Percentiles rank a stretch among this genome's conserved stretches.
phyloP scores from a whole-genome alignment of 2,329 filamentous ascomycete genomes.

The Stromatinia cepivora region DNA sequence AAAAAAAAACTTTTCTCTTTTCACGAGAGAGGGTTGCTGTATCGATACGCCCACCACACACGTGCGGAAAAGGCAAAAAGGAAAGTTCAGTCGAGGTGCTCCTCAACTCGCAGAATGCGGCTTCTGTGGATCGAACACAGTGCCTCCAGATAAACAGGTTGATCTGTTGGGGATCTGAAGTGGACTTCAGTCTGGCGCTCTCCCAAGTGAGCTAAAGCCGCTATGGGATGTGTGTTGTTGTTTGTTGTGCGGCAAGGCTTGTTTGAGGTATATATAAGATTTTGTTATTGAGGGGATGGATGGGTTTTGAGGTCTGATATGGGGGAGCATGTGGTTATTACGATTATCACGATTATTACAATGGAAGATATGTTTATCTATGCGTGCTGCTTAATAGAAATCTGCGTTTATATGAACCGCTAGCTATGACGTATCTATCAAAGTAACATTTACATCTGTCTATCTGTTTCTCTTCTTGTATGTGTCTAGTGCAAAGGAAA shows the following conservation, averaged over 20 bases:
- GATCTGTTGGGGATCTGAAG: slow-evolving; percentile 13
- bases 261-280: neutral
- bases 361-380: neutral
- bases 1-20: no score
- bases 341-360: neutral
- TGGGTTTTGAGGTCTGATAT: neutral
- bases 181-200: slow-evolving; percentile 25
- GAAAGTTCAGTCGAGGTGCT: neutral
- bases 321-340: neutral
- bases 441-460: neutral
- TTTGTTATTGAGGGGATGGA: neutral
- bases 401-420: neutral
- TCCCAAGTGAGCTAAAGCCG: slow-evolving; percentile 16
- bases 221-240: neutral
- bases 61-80: no score
- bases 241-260: neutral
- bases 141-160: slow-evolving; percentile 20
- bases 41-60: no score
- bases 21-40: no score
- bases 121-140: slow-evolving; percentile 27
- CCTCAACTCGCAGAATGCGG: slow-evolving; percentile 21
- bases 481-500: neutral
- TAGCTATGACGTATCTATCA: neutral
- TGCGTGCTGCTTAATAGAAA: neutral
- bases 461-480: neutral